Evolutionary conservation across 2,329 filamentous ascomycete species (phyloP).

Genomic region (Pseudogymnoascus sp.): DNA sequence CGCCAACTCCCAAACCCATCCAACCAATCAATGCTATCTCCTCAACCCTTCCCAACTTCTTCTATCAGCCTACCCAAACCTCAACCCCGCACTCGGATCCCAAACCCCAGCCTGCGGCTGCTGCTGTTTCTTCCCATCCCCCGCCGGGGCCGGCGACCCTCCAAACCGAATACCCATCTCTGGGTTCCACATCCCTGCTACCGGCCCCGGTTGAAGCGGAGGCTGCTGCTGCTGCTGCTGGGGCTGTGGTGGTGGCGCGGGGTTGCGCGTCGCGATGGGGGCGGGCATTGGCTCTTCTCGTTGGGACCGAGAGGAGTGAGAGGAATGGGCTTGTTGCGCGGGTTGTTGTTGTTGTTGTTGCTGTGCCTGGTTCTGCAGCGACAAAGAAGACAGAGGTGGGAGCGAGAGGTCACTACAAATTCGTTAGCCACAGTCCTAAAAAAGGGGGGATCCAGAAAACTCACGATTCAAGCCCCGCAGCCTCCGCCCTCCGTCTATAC

Average conservation of each 20-base stretch:
- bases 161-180: conserved; percentile 75
- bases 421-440: not conserved
- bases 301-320: not conserved
- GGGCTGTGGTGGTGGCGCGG: conserved; percentile 14
- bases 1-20: not conserved
- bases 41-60: no score
- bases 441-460: conserved; percentile 21
- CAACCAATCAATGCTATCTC: not conserved
- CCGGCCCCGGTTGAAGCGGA: conserved; percentile 33
- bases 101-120: conserved; percentile 15
- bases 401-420: conserved; percentile 23
- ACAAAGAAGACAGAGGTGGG: conserved; percentile 12
- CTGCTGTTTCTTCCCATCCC: not conserved
- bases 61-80: conserved; percentile 19
- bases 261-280: not conserved
- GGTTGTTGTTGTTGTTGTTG: not conserved
- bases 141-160: conserved; percentile 28
- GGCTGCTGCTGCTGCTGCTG: conserved; percentile 26
- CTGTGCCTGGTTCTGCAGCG: conserved; percentile 22
- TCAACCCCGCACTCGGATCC: conserved; percentile 24
- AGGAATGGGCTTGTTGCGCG: conserved; percentile 10
- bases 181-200: conserved; percentile 64
- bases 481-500: conserved; percentile 72
- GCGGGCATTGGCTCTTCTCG: conserved; percentile 23
- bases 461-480: conserved; percentile 67